These are phyloP conservation scores for Aspergillus heteromorphus DNA, from an alignment of 495 filamentous ascomycete genomes.

Conservation along the genomic window DNA sequence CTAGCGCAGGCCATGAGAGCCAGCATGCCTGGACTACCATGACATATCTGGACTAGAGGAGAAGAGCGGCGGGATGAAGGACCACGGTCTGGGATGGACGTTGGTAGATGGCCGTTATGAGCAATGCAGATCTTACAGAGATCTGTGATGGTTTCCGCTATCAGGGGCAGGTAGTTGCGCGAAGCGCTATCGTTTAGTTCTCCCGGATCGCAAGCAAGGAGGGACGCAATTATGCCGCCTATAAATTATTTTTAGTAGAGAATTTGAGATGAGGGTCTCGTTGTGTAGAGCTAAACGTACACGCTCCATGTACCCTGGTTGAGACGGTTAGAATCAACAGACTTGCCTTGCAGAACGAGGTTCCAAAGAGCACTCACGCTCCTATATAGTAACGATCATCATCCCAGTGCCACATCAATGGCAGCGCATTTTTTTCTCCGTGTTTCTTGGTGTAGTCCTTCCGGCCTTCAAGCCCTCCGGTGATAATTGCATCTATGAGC, in stretches of 20 bases:
- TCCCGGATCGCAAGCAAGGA: conserved; percentile 31
- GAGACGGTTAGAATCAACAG: background rate
- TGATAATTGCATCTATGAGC: conserved; percentile 31
- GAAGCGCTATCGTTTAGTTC: conserved; percentile 18
- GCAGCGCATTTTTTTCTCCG: conserved; percentile 29
- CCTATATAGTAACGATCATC: conserved; percentile 36
- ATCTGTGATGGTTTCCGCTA: conserved; percentile 36
- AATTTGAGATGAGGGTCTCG: background rate
- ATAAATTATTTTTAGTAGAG: background rate
- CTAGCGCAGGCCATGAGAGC: conserved; percentile 31
- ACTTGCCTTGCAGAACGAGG: background rate
- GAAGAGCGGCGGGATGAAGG: conserved; percentile 14
- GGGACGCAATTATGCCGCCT: conserved; percentile 40
- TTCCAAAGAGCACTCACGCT: conserved; percentile 23
- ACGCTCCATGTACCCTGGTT: conserved; percentile 27
- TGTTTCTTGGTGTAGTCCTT: conserved; percentile 24
- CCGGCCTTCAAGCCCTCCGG: conserved; percentile 30
- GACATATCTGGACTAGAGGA: conserved; percentile 43
- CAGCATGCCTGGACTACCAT: conserved; percentile 39
- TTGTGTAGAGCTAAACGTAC: conserved; percentile 17
- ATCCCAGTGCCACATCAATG: conserved; percentile 47
- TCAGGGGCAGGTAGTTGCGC: conserved; percentile 24
- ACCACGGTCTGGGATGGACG: conserved; percentile 13
- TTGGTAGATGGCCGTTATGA: conserved; percentile 40
- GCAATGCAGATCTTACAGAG: conserved; percentile 32